These are phyloP conservation scores for Populus deltoides DNA, from an alignment of 345 rosid genomes.

Conservation along the genomic window DNA sequence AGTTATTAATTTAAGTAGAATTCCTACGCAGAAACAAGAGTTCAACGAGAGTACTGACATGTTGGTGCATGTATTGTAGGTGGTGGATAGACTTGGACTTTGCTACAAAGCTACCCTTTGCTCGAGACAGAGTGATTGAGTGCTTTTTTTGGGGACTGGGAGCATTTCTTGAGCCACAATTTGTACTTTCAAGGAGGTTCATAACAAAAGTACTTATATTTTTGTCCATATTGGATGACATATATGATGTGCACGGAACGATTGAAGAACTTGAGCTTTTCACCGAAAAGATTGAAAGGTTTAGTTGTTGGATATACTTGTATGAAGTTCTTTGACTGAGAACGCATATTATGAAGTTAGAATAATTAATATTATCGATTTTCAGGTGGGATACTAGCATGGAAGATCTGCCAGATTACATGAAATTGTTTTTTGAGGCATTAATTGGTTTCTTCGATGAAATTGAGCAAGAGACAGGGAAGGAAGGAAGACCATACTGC, in stretches of 20 bases:
- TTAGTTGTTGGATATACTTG: no score
- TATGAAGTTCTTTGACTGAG: no score
- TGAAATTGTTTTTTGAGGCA: not conserved
- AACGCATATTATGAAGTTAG: no score
- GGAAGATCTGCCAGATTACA: conserved; percentile 6
- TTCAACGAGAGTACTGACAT: no score
- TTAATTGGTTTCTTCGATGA: not conserved
- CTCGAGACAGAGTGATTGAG: conserved; percentile 32
- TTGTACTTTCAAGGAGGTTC: not conserved
- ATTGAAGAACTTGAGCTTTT: conserved; percentile 33
- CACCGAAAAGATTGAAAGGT: conserved; percentile 24
- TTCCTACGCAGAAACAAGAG: no score
- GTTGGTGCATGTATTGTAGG: conserved; percentile 4
- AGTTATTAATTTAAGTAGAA: not conserved
- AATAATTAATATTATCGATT: not conserved
- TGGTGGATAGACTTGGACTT: conserved; percentile 33
- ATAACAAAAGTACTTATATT: conserved; percentile 13
- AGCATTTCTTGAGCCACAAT: conserved; percentile 20
- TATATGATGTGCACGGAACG: conserved; percentile 30
- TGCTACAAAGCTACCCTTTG: conserved; percentile 20
- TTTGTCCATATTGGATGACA: conserved; percentile 26
- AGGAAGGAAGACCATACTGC: not conserved
- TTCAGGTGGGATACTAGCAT: conserved; percentile 8
- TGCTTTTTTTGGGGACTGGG: conserved; percentile 26
- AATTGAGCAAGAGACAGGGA: not conserved